Base-by-base conservation (phyloP, 192 early-diverging fungal genomes). In the Linnemannia exigua region DNA sequence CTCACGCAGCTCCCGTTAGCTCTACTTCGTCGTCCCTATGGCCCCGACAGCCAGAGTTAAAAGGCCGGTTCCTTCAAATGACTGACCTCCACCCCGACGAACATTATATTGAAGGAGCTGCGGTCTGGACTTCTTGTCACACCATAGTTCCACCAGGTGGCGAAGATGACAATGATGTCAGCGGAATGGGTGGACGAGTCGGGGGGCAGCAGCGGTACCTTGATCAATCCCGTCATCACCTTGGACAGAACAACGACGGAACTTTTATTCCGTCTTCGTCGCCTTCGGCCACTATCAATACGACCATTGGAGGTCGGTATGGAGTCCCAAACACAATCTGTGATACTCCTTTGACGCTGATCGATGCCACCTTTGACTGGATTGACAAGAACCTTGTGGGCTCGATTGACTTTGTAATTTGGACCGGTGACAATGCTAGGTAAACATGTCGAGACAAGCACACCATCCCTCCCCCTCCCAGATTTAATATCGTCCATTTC, bases 391-490 rank as follows among this genome's bases (percentile, higher is more conserved):
- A 89, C 16, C 88, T 88, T 72, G 68, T 61, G 19, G 74, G 88
- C 25, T 80, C 87, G 11, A 76, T 94, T 7, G 94, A 95, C 79
- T 95, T 95, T 90, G 92, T 95, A 1, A 75, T 92, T 6, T 95
- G 92, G 91, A 95, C 93, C 3, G 94, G 94, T 3, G 94, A 95
- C 75, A 94, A 91, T 88, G 90, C 92, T 6, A 89, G 89, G 91
- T 91, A 88, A 54, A 47, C 28, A 73, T 44, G 41, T 44, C 41
- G 41, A 6, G 33, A 31, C 15, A 33, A 6, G 20, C 22, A 46
- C 22, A 46, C 17, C 12, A 16, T 19, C 66, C n/a, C n/a, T n/a
- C n/a, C n/a, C n/a, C n/a, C n/a, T n/a, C n/a, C n/a, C n/a, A n/a
- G n/a, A n/a, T n/a, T n/a, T n/a, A n/a, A n/a, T n/a, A n/a, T n/a